Conservation (phyloP, 768 basidiomycete species). For the Termitomyces bulborhizus region DNA sequence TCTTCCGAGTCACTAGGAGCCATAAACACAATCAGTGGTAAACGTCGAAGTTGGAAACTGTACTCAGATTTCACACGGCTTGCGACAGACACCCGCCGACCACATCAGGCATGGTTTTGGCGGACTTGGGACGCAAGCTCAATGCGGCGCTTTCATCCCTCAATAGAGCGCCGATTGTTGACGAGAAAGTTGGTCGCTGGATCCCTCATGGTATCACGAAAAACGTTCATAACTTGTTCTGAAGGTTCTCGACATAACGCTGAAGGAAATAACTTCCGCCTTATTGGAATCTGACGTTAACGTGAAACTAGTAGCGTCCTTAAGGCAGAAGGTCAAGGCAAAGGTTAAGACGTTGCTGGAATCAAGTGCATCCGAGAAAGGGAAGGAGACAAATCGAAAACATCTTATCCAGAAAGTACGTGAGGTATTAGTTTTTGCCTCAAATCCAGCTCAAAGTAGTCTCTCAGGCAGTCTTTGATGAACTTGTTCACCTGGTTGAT, state of each 20-base stretch:
- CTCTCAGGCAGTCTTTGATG: constrained; percentile 90
- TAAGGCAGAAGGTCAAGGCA: constrained; percentile 85
- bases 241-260: constrained; percentile 87
- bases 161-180: constrained; percentile 78
- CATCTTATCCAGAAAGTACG: constrained; percentile 86
- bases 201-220: neutral
- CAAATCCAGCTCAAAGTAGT: neutral
- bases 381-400: constrained; percentile 77
- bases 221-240: constrained; percentile 5
- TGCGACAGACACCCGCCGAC: constrained; percentile 9
- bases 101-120: constrained; percentile 74
- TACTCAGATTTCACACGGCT: constrained; percentile 15
- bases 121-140: constrained; percentile 90
- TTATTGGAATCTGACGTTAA: constrained; percentile 97
- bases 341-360: constrained; percentile 85
- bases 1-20: constrained; percentile 58
- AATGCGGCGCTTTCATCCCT: constrained; percentile 91
- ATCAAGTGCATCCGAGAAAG: constrained; percentile 53
- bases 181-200: constrained; percentile 68
- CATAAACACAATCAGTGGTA: constrained; percentile 26
- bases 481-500: constrained; percentile 91
- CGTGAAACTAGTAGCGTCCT: constrained; percentile 86
- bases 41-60: neutral
- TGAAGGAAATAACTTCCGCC: constrained; percentile 94
- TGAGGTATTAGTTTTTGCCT: neutral